Evolutionary conservation across 78 protist species (phyloP), one percentile per base, ranked within the genome.

Genomic region (Guillardia theta): DNA sequence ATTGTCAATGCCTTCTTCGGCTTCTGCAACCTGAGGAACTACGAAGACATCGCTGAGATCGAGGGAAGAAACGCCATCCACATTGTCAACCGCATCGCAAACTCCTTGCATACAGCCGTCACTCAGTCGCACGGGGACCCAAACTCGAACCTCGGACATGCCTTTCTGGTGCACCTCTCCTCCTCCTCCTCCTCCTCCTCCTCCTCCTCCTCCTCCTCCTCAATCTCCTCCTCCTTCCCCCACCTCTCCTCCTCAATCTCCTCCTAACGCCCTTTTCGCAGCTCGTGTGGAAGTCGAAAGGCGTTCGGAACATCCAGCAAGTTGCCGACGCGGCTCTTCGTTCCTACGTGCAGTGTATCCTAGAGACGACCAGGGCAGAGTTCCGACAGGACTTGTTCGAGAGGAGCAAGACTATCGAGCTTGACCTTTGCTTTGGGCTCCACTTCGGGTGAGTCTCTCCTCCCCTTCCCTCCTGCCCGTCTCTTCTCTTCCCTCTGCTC

Each of bases 211-310:
- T 50, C 58, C 15, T 50, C 58, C 30, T 10, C 58, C 58, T 50
- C 30, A 50, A 15, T 15, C 58, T 50, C 58, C 15, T 10, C 58
- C 15, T 10, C 58, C 58, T 19, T 50, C 15, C 15, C 58, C 30
- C 10, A 50, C 58, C 15, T 15, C 58, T 50, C 58, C 15, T 10
- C 58, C 15, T 10, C 58, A 10, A 50, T 50, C 27, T 58, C 39
- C 27, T 3, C 2, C 70, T 58, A 8, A 58, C 70, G 58, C 58
- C 58, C 30, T 15, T 50, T 10, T 50, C 30, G 58, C 12, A 6
- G 88, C 48, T 33, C 50, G 88, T 78, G 8, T 78, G 90, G 90
- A 78, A 78, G 90, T 50, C 90, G 18, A 78, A 78, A 19, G 90
- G 90, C 33, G 45, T 24, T 0, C 33, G 22, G 50, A 43, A 18